A percentile compares a stretch with the other conserved stretches of the same genome.
Conservation (phyloP, 2,329 filamentous ascomycete species). For the Elsinoe ampelina region DNA sequence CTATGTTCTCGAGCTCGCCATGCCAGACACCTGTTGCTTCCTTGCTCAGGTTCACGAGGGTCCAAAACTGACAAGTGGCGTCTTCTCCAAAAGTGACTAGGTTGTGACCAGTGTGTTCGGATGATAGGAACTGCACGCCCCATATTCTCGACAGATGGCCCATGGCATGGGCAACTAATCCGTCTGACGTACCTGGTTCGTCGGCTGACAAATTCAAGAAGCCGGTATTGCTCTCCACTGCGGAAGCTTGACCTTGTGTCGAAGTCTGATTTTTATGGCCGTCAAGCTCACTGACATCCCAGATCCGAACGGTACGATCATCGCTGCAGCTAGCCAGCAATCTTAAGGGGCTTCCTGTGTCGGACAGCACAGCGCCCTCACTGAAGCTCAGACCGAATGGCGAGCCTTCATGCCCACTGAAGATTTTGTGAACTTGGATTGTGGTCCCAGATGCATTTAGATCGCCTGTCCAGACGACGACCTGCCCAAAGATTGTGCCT, state of each 20-base stretch:
- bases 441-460: conserved; percentile 17
- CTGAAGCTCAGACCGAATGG: conserved; percentile 86
- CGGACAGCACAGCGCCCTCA: conserved; percentile 34
- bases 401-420: conserved; percentile 74
- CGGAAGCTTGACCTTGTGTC: conserved; percentile 18
- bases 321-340: conserved; percentile 91
- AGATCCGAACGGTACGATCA: conserved; percentile 79
- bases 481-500: conserved; percentile 90
- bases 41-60: conserved; percentile 16
- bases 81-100: conserved; percentile 82
- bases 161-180: conserved; percentile 61
- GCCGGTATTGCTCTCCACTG: conserved; percentile 31
- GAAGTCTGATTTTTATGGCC: conserved; percentile 15
- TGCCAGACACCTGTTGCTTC: not conserved
- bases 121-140: conserved; percentile 44
- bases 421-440: conserved; percentile 44
- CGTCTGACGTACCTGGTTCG: conserved; percentile 23
- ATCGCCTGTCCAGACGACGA: conserved; percentile 74
- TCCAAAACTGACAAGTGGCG: conserved; percentile 62
- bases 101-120: conserved; percentile 44
- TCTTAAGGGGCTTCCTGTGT: conserved; percentile 37
- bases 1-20: conserved; percentile 42
- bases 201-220: conserved; percentile 23
- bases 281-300: conserved; percentile 61
- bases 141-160: conserved; percentile 86